Percentiles rank a stretch among this genome's conserved stretches.
phyloP scores from a whole-genome alignment of 2,329 filamentous ascomycete species.

The Cytospora leucostoma region DNA sequence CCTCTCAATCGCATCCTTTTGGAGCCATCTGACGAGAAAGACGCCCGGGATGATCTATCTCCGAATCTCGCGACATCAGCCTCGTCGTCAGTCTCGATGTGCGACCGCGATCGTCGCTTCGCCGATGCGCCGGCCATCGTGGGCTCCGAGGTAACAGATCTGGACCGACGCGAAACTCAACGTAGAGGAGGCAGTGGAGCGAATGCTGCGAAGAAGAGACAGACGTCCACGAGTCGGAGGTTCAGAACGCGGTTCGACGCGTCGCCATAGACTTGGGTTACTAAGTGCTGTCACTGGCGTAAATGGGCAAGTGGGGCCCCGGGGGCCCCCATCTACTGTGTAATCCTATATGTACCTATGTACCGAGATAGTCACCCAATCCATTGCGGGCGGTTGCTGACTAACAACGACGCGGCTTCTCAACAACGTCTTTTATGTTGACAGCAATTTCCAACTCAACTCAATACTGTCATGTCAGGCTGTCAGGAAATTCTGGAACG shows the following conservation, averaged over 20 bases:
- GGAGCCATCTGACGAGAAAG: constrained; percentile 33
- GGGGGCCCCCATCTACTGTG: background rate
- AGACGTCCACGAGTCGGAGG: background rate
- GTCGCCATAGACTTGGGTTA: constrained; percentile 19
- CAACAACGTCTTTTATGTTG: background rate
- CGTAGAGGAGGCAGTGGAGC: background rate
- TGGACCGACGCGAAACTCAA: constrained; percentile 7
- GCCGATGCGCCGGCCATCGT: constrained; percentile 35
- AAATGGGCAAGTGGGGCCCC: background rate
- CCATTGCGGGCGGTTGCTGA: background rate
- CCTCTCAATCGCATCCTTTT: constrained; percentile 41
- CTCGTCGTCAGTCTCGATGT: constrained; percentile 43
- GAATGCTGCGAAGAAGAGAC: background rate
- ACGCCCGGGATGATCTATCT: constrained; percentile 32
- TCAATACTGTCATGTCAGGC: too few species aligned
- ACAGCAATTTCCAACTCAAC: background rate
- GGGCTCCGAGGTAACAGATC: background rate
- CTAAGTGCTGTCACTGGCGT: background rate
- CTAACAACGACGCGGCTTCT: background rate
- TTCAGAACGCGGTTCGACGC: constrained; percentile 24
- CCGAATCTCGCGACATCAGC: constrained; percentile 32
- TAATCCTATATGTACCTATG: background rate
- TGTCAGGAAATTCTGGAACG: background rate
- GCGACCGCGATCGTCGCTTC: constrained; percentile 48
- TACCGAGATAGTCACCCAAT: too few species aligned